phyloP scores from a whole-genome alignment of 2,329 filamentous ascomycete genomes.

The Hortaea sp. region DNA sequence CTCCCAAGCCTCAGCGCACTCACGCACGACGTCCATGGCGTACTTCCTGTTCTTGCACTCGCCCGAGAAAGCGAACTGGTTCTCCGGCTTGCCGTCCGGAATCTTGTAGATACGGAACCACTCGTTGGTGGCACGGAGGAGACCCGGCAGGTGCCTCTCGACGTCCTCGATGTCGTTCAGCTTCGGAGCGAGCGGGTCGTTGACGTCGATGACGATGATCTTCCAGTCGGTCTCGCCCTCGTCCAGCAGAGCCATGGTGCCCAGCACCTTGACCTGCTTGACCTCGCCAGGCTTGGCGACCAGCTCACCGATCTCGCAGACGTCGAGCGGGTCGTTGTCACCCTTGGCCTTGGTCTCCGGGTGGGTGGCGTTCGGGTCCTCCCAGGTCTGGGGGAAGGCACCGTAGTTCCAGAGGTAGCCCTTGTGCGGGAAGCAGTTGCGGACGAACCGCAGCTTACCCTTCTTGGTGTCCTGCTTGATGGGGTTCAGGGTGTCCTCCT shows the following conservation, averaged over 20 bases:
- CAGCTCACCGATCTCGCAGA: constrained; percentile 98
- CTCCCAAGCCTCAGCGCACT: constrained; percentile 96
- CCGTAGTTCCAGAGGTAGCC: constrained; percentile 99
- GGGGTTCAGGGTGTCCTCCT: constrained; percentile 95
- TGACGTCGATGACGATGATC: constrained; percentile 98
- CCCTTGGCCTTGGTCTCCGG: constrained; percentile 99
- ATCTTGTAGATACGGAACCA: constrained; percentile 99
- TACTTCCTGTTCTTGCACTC: constrained; percentile 99
- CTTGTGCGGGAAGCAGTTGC: constrained; percentile 99
- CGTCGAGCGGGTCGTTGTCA: constrained; percentile 97
- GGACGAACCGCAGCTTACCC: constrained; percentile 97
- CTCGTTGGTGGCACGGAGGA: constrained; percentile 96
- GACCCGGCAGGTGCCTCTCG: constrained; percentile 92
- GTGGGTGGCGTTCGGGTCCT: constrained; percentile 92
- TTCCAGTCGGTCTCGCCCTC: constrained; percentile 99
- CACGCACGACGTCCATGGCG: constrained; percentile 86
- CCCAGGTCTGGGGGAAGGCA: constrained; percentile 99
- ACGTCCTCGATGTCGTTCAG: constrained; percentile 99
- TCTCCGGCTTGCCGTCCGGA: constrained; percentile 99
- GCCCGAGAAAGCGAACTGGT: constrained; percentile 99
- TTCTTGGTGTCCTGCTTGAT: constrained; percentile 99
- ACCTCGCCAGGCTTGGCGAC: constrained; percentile 93
- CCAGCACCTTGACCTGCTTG: constrained; percentile 99
- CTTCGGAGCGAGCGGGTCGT: constrained; percentile 91
- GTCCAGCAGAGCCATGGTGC: constrained; percentile 97